A percentile compares a stretch with the other conserved stretches of the same genome.
These are phyloP conservation scores for Auricularia sp. DNA, from an alignment of 768 basidiomycete species.

Conservation along the genomic window DNA sequence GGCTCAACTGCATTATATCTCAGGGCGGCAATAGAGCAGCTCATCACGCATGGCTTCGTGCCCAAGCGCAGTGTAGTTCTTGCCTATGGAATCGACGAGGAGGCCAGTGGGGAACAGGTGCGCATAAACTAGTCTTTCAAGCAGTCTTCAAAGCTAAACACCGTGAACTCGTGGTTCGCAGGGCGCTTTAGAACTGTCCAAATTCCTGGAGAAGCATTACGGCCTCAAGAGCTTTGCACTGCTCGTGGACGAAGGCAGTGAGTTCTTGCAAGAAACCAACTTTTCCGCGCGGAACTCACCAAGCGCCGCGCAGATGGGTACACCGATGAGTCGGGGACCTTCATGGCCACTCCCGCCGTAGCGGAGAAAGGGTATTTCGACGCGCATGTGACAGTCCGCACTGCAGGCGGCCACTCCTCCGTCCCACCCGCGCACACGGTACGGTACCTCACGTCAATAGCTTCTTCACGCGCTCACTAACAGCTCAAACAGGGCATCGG, in stretches of 20 bases:
- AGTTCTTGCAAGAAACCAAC: constrained; percentile 27
- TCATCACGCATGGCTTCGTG: constrained; percentile 48
- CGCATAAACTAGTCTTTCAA: no score
- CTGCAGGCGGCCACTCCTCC: constrained; percentile 78
- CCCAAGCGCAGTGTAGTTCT: constrained; percentile 55
- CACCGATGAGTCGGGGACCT: constrained; percentile 30
- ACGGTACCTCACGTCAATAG: constrained; percentile 9
- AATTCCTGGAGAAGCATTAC: constrained; percentile 28
- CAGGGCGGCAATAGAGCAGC: constrained; percentile 53
- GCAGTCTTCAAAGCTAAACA: no score
- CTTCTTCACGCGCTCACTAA: neutral
- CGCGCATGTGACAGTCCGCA: constrained; percentile 48
- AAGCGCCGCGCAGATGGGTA: no score
- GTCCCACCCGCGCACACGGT: constrained; percentile 76
- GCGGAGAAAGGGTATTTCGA: constrained; percentile 63
- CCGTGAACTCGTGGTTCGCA: constrained; percentile 8
- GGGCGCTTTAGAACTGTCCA: constrained; percentile 33
- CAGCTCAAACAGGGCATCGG: constrained; percentile 53
- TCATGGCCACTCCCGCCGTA: constrained; percentile 52
- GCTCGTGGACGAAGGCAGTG: constrained; percentile 23
- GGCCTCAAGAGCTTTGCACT: no score
- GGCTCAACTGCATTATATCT: constrained; percentile 14
- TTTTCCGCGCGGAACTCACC: no score
- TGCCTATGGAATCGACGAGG: constrained; percentile 66
- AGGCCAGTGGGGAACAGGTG: constrained; percentile 44